Conservation (phyloP, 208 protist genomes). For the Crithidia mellificae region DNA sequence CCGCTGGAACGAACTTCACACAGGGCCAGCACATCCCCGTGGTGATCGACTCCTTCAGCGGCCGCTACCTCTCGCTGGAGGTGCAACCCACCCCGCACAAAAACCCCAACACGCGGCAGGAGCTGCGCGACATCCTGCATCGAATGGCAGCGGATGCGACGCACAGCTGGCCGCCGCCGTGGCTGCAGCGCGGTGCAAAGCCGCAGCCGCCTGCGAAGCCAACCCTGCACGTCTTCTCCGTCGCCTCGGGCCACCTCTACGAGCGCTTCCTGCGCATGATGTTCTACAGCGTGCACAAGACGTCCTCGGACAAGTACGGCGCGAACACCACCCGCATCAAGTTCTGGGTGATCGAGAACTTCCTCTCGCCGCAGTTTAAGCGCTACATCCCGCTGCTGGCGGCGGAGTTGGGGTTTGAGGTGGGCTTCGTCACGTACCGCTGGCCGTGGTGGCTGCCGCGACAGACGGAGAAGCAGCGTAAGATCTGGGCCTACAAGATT, state of each 20-base stretch:
- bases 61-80: conserved; percentile 36
- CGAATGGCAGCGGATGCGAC: conserved; percentile 25
- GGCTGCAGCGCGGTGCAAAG: neutral
- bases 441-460: conserved; percentile 97
- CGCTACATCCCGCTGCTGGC: conserved; percentile 88
- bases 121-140: conserved; percentile 19
- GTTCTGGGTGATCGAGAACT: conserved; percentile 99
- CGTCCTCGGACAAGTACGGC: conserved; percentile 80
- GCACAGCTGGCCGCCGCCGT: conserved; percentile 36
- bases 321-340: conserved; percentile 93
- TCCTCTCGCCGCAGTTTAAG: conserved; percentile 97
- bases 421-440: conserved; percentile 96
- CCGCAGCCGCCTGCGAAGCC: conserved; percentile 40
- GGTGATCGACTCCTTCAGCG: conserved; percentile 61
- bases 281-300: conserved; percentile 96
- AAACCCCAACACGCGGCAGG: neutral
- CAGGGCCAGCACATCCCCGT: conserved; percentile 45
- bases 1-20: conserved; percentile 14
- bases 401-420: conserved; percentile 92
- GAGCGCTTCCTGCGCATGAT: conserved; percentile 99
- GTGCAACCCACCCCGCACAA: conserved; percentile 6
- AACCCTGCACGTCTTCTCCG: conserved; percentile 98
- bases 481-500: conserved; percentile 99
- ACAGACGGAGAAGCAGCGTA: conserved; percentile 98
- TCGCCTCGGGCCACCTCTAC: conserved; percentile 98